These are phyloP conservation scores for Orbilia javanica DNA, from an alignment of 2,329 filamentous ascomycete genomes.

Conservation along the genomic window DNA sequence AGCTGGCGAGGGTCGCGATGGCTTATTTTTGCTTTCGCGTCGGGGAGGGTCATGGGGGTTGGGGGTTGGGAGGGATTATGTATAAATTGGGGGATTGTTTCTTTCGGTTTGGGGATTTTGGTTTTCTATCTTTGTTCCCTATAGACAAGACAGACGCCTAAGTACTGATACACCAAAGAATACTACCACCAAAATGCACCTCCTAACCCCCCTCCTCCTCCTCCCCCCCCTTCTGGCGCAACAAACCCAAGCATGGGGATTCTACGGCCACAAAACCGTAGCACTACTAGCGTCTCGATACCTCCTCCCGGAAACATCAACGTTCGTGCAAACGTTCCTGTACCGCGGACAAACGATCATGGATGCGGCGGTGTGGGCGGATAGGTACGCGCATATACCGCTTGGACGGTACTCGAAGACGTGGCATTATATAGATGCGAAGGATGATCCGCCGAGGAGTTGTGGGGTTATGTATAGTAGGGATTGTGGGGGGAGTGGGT, in stretches of 20 bases:
- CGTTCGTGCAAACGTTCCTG: slow-evolving; percentile 72
- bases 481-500: slow-evolving; percentile 74
- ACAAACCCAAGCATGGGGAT: slow-evolving; percentile 60
- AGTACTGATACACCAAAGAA: no score
- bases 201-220: slow-evolving; percentile 6
- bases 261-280: slow-evolving; percentile 75
- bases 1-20: no score
- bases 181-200: slow-evolving; percentile 11
- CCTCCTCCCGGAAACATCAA: slow-evolving; percentile 71
- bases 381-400: slow-evolving; percentile 75
- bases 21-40: no score
- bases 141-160: no score
- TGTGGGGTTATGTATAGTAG: slow-evolving; percentile 73
- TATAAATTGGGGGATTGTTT: no score
- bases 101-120: no score
- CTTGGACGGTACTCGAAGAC: slow-evolving; percentile 74
- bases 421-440: slow-evolving; percentile 78
- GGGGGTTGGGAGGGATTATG: no score
- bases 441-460: slow-evolving; percentile 72
- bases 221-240: neutral
- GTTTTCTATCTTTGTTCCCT: no score
- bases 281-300: slow-evolving; percentile 75
- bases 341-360: slow-evolving; percentile 73
- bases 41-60: no score
- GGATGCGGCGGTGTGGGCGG: slow-evolving; percentile 76